Conservation (phyloP, 1,284 basidiomycete genomes). For the Cryptococcus neoformans region DNA sequence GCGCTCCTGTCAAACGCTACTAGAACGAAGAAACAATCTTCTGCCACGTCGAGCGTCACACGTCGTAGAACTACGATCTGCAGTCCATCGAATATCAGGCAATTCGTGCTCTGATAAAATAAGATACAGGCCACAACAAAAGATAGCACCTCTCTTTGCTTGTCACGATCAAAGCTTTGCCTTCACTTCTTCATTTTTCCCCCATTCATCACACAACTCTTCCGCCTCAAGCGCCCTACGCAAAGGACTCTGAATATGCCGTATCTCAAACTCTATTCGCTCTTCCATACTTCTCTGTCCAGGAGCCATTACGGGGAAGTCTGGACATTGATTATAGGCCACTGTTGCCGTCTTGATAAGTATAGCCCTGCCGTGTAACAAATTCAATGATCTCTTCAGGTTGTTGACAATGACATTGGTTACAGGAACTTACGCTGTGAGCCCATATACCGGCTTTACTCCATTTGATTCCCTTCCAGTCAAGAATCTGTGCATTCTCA, state of each 20-base stretch:
- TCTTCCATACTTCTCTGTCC: conserved; percentile 57
- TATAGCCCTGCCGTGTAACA: conserved; percentile 57
- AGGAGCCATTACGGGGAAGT: conserved; percentile 62
- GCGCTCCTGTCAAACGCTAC: too few relatives aligned
- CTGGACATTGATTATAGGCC: conserved; percentile 60
- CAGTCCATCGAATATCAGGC: too few relatives aligned
- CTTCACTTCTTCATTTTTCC: conserved; percentile 8
- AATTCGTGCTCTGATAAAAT: too few relatives aligned
- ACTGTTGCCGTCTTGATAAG: conserved; percentile 65
- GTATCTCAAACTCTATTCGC: conserved; percentile 58
- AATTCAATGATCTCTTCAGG: not conserved
- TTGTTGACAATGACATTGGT: not conserved
- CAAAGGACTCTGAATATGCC: conserved; percentile 39
- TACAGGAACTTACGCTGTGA: conserved; percentile 65
- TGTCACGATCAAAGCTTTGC: conserved; percentile 16
- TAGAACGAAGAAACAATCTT: too few relatives aligned
- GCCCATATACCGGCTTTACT: conserved; percentile 74
- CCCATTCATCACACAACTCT: conserved; percentile 41
- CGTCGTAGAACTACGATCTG: too few relatives aligned
- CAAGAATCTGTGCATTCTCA: conserved; percentile 70
- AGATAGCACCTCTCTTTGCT: not conserved
- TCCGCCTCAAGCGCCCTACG: conserved; percentile 57
- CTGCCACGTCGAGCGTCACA: too few relatives aligned
- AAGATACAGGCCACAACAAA: not conserved
- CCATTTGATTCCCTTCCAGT: conserved; percentile 76